Evolutionary conservation across 495 filamentous ascomycete genomes (phyloP), one percentile per base, ranked within the genome.

Genomic region (Podospora didyma): DNA sequence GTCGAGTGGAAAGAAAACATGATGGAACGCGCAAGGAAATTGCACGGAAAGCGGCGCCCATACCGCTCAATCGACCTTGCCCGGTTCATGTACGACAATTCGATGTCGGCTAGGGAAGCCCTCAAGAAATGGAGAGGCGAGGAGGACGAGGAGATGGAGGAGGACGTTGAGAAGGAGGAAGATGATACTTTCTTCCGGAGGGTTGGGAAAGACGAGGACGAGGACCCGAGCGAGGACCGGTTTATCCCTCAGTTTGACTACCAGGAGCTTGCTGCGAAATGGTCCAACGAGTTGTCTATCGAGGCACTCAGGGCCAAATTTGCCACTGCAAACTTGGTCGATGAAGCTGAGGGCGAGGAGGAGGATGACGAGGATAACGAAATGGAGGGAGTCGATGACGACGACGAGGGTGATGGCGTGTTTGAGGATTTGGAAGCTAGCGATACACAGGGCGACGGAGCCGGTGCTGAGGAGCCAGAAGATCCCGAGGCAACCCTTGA

Each of bases 391-490:
- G 59, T 63, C 23, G 64, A 66, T 1, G 67, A 73, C 42, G 51
- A 63, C 7, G 65, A 90, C 58, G 88, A 96, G 69, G 94, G 91
- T 16, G 92, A 96, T 63, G 93, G 91, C 48, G 90, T 81, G 6
- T 96, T 92, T 58, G 88, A 96, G 66, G 93, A 97, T 68, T 73
- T 96, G 11, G 93, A 97, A 73, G 85, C 87, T 0, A 88, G 84
- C 3, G 89, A 90, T 58, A 75, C 81, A 21, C 67, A 79, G n/a
- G n/a, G n/a, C n/a, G n/a, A n/a, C n/a, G n/a, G n/a, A n/a, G n/a
- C n/a, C 26, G 12, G 39, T 42, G 9, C 39, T 17, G 39, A 73
- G 37, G 51, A 63, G 0, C 70, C 68, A 41, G 61, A 69, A 11
- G 68, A 71, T 51, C 67, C 69, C 20, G 68, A 69, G 28, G 69